These are phyloP conservation scores for Heritiera littoralis DNA, from an alignment of 345 rosid genomes.

Conservation along the genomic window DNA sequence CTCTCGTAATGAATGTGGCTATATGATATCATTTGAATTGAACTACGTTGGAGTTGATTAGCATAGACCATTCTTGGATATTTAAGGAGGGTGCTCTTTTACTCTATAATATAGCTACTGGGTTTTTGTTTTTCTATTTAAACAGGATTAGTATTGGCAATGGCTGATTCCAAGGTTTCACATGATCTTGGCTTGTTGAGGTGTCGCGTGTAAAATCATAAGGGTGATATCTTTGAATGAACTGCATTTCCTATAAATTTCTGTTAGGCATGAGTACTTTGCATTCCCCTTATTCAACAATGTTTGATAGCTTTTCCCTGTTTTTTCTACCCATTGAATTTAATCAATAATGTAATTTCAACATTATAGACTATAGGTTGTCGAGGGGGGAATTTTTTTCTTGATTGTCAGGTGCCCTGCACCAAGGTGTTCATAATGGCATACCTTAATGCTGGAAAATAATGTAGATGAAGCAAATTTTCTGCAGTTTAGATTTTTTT, in stretches of 20 bases:
- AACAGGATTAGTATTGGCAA: not conserved
- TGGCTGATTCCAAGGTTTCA: not conserved
- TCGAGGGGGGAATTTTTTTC: not conserved
- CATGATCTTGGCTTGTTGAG: not conserved
- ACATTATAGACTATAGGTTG: not conserved
- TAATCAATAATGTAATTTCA: not conserved
- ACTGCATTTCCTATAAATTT: slow-evolving; percentile 4
- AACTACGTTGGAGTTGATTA: not conserved
- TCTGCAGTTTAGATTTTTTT: not conserved
- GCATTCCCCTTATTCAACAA: not conserved
- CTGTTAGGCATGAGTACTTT: not conserved
- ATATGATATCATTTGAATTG: not conserved
- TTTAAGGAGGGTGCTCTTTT: not conserved
- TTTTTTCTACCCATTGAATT: not conserved
- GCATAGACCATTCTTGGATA: not conserved
- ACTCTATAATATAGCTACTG: not conserved
- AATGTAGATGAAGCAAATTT: not conserved
- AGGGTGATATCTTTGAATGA: not conserved
- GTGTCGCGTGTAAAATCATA: not conserved
- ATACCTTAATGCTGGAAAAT: not conserved
- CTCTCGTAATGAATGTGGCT: not conserved
- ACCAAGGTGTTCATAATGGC: not conserved
- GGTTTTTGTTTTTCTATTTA: not conserved
- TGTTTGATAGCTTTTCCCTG: not conserved
- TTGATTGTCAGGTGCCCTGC: not conserved